Evolutionary conservation across 345 rosid species (phyloP), one percentile per base, ranked within the genome.

Genomic region (Melastoma malabathricum): DNA sequence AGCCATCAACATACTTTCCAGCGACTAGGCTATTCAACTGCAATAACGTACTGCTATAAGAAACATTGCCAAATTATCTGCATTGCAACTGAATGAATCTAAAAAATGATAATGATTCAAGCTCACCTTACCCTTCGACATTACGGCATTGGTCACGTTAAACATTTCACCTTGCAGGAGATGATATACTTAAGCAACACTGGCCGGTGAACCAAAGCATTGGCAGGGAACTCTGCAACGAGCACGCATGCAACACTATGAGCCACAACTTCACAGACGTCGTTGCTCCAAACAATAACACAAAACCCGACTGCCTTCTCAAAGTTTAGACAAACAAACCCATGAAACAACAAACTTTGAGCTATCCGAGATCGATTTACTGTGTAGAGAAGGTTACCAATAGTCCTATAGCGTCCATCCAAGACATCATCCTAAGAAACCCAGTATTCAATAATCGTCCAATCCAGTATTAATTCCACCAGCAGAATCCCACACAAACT

Each of bases 41-140:
- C 73, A 70, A 47, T 20, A 48, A 9, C 7, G 10, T 31, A 31
- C 38, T 31, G 38, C 38, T 18, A 41, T 16, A 20, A 31, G 25
- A 41, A 18, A 25, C 22, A 15, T 54, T 13, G 16, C n/a, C 25
- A 47, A 7, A 8, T 19, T 47, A 6, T 17, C 7, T 5, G 27
- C 38, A 18, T 27, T 18, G 5, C 10, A 31, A 31, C 38, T 9
- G 38, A 31, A 2, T 31, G 38, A 31, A 31, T 31, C 38, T 31
- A 9, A 18, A 14, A 15, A 10, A 7, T 13, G 47, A 50, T 59
- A 38, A 31, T 17, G 13, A 34, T 48, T 47, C 13, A 39, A 61
- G 16, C 81, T 60, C 60, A 85, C 97, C 90, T 88, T 88, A 44
- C 94, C 82, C 79, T 93, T 93, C 31, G 99, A 93, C 95, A 93